Conservation (phyloP, 805 yeast species). For the Saturnispora silvae region DNA sequence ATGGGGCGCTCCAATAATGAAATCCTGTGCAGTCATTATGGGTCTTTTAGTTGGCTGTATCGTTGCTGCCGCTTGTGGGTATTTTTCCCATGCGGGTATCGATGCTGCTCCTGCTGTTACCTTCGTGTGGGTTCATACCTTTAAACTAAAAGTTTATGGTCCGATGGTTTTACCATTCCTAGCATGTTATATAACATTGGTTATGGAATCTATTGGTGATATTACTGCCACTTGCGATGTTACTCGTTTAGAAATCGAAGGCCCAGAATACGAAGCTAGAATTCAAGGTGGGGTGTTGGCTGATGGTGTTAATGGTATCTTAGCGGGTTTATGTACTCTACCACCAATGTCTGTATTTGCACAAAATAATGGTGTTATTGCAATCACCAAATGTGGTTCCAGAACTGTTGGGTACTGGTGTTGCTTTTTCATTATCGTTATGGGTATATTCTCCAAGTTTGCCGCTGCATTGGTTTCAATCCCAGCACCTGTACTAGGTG, state of each 20-base stretch:
- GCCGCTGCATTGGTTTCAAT: slow-evolving; percentile 83
- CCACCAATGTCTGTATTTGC: slow-evolving; percentile 93
- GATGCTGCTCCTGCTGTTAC: slow-evolving; percentile 71
- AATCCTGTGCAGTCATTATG: slow-evolving; percentile 81
- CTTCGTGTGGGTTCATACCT: slow-evolving; percentile 82
- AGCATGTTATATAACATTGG: slow-evolving; percentile 69
- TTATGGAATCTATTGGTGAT: slow-evolving; percentile 94
- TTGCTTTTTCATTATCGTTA: slow-evolving; percentile 58
- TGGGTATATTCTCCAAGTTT: slow-evolving; percentile 84
- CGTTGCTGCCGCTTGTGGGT: slow-evolving; percentile 85
- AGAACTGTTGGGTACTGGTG: slow-evolving; percentile 52
- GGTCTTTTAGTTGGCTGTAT: slow-evolving; percentile 84
- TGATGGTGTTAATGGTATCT: slow-evolving; percentile 66
- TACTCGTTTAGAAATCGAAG: slow-evolving; percentile 75
- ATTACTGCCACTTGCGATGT: slow-evolving; percentile 92
- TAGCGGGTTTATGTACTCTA: slow-evolving; percentile 69
- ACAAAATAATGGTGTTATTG: slow-evolving; percentile 90
- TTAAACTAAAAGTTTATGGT: slow-evolving; percentile 64
- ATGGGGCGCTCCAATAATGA: slow-evolving; percentile 92
- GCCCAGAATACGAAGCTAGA: slow-evolving; percentile 69
- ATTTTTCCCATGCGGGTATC: slow-evolving; percentile 50
- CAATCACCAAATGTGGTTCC: slow-evolving; percentile 85
- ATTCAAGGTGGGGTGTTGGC: slow-evolving; percentile 90
- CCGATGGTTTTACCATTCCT: slow-evolving; percentile 80
- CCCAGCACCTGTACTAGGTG: slow-evolving; percentile 74